A percentile compares a stretch with the other conserved stretches of the same genome.
Conservation (phyloP, 768 basidiomycete species). For the Hericium rajendrae region DNA sequence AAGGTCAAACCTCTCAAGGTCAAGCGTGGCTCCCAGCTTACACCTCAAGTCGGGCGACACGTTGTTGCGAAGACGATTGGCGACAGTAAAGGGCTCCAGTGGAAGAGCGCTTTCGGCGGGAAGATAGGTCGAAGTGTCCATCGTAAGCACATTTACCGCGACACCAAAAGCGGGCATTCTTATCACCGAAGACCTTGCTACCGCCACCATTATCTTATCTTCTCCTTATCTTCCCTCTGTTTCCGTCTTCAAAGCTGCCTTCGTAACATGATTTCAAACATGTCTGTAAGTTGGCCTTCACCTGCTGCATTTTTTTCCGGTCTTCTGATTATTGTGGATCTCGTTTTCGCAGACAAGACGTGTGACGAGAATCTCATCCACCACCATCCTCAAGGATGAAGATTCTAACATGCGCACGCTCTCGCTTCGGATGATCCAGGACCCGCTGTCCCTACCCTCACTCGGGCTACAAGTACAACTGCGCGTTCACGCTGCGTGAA, state of each 20-base stretch:
- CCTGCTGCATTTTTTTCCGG: neutral
- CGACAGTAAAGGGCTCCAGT: too few species aligned
- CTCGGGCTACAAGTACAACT: slow-evolving; percentile 35
- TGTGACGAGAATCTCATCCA: slow-evolving; percentile 45
- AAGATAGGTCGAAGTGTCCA: too few species aligned
- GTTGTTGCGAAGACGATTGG: too few species aligned
- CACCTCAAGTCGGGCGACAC: too few species aligned
- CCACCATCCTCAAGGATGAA: slow-evolving; percentile 51
- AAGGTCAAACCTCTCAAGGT: too few species aligned
- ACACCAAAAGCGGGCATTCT: slow-evolving; percentile 11
- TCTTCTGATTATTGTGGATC: neutral
- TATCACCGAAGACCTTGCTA: neutral
- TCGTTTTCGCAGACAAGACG: slow-evolving; percentile 43
- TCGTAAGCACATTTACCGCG: too few species aligned
- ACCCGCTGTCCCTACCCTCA: slow-evolving; percentile 24
- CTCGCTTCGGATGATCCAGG: slow-evolving; percentile 36
- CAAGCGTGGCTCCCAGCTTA: too few species aligned
- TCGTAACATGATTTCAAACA: slow-evolving; percentile 30
- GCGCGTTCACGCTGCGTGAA: slow-evolving; percentile 36
- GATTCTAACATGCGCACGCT: slow-evolving; percentile 61
- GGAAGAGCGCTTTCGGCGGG: too few species aligned
- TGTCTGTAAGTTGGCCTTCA: slow-evolving; percentile 39
- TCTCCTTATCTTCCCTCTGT: neutral
- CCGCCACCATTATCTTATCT: slow-evolving; percentile 1
- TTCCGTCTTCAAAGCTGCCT: neutral